A percentile compares a stretch with the other conserved stretches of the same genome.
phyloP scores from a whole-genome alignment of 139 green algal species.

The Tetraselmis chui region DNA sequence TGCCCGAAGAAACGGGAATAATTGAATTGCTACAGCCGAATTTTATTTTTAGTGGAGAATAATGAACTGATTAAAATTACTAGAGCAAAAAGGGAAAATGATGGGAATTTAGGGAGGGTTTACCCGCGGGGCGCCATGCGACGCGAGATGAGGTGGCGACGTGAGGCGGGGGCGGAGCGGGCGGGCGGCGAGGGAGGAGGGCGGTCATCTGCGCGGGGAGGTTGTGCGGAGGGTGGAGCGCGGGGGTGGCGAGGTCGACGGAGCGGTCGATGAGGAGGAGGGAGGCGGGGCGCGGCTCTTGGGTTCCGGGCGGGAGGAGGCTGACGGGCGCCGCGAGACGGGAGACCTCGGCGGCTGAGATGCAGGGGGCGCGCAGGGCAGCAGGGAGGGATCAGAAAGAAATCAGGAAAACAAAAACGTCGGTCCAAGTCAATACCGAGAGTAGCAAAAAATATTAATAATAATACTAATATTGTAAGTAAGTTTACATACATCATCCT shows the following conservation, averaged over 20 bases:
- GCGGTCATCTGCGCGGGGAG: neutral
- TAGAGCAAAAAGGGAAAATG: too few relatives aligned
- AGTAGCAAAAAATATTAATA: too few relatives aligned
- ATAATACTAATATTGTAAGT: too few relatives aligned
- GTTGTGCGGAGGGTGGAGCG: conserved; percentile 32
- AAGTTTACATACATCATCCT: too few relatives aligned
- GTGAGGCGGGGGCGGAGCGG: neutral
- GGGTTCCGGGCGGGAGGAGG: conserved; percentile 20
- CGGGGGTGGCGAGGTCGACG: conserved; percentile 47
- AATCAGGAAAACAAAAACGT: too few relatives aligned
- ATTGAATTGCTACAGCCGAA: too few relatives aligned
- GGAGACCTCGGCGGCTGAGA: neutral
- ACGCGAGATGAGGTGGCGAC: neutral
- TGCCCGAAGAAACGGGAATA: neutral
- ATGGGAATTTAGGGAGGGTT: too few relatives aligned
- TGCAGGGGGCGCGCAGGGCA: too few relatives aligned
- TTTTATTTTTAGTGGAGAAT: too few relatives aligned
- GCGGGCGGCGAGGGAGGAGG: neutral
- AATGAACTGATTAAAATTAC: too few relatives aligned
- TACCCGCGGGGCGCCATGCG: neutral
- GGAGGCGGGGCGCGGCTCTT: conserved; percentile 13
- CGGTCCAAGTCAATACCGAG: too few relatives aligned
- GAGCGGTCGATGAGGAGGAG: conserved; percentile 44
- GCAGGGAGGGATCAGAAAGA: too few relatives aligned
- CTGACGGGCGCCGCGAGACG: conserved; percentile 3